phyloP scores from a whole-genome alignment of 192 early-diverging fungal genomes.

The Coemansia sp. region DNA sequence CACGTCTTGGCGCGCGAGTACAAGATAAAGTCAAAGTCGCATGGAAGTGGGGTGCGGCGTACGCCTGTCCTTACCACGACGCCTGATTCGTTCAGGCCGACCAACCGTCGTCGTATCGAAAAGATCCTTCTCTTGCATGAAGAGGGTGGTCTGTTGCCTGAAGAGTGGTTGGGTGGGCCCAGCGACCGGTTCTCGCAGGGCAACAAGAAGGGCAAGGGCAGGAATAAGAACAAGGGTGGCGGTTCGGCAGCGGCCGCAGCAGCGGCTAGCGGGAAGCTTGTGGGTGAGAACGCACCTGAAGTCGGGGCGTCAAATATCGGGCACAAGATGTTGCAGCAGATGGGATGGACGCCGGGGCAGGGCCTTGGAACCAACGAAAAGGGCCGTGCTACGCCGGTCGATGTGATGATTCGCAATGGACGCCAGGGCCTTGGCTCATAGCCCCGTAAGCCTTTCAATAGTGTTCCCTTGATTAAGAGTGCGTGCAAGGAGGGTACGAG shows the following conservation, averaged over 20 bases:
- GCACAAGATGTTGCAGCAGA: slow-evolving; percentile 46
- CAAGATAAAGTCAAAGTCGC: slow-evolving; percentile 41
- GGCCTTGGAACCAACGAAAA: slow-evolving; percentile 38
- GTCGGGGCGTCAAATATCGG: slow-evolving; percentile 45
- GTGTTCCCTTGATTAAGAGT: no score
- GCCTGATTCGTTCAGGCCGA: slow-evolving; percentile 11
- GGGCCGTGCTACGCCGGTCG: slow-evolving; percentile 37
- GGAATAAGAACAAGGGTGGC: slow-evolving; percentile 1
- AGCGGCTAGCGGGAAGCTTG: slow-evolving; percentile 19
- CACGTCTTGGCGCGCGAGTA: slow-evolving; percentile 41
- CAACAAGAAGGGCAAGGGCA: slow-evolving; percentile 2
- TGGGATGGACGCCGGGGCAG: slow-evolving; percentile 48
- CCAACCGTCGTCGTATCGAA: slow-evolving; percentile 28
- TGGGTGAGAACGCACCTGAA: slow-evolving; percentile 34
- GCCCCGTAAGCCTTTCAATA: no score
- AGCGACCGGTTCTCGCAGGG: not conserved
- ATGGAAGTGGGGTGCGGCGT: slow-evolving; percentile 25
- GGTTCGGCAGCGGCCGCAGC: not conserved
- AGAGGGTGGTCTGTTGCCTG: slow-evolving; percentile 24
- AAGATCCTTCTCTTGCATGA: slow-evolving; percentile 25
- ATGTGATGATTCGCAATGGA: slow-evolving; percentile 36
- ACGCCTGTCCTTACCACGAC: slow-evolving; percentile 30
- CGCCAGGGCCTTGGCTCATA: slow-evolving; percentile 44
- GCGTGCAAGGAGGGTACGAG: no score
- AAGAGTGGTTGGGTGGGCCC: slow-evolving; percentile 15